Conservation (phyloP, 805 yeast genomes). For the Danielia reshetovae region DNA sequence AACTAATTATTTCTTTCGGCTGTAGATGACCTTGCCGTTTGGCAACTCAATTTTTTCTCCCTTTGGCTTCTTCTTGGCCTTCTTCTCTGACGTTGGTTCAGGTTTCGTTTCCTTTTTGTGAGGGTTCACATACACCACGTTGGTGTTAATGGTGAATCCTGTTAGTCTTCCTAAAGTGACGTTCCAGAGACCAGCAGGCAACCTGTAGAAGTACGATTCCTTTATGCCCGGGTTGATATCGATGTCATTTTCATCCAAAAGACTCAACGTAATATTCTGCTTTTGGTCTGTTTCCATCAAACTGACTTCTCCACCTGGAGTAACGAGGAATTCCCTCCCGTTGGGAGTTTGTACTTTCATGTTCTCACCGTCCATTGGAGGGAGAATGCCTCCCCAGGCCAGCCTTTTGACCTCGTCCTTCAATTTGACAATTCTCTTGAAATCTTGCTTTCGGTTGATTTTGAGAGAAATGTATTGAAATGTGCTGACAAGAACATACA, state of each 20-base stretch:
- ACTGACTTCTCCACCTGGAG: slow-evolving; percentile 51
- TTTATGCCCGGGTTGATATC: slow-evolving; percentile 42
- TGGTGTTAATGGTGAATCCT: slow-evolving; percentile 16
- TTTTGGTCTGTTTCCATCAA: slow-evolving; percentile 43
- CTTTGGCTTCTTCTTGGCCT: slow-evolving; percentile 30
- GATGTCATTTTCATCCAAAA: slow-evolving; percentile 46
- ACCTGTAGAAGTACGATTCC: slow-evolving; percentile 44
- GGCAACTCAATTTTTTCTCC: slow-evolving; percentile 51
- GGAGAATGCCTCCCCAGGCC: slow-evolving; percentile 54
- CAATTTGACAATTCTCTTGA: slow-evolving; percentile 50
- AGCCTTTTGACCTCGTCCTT: slow-evolving; percentile 47
- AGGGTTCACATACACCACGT: slow-evolving; percentile 13
- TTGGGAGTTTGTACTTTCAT: slow-evolving; percentile 40
- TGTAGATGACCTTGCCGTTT: slow-evolving; percentile 55
- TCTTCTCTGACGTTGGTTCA: slow-evolving; percentile 9
- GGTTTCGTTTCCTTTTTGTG: slow-evolving; percentile 7
- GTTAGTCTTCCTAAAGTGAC: slow-evolving; percentile 35
- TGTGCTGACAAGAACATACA: slow-evolving; percentile 47
- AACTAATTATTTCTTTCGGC: slow-evolving; percentile 9
- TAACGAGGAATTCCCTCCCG: slow-evolving; percentile 52
- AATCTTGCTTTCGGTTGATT: slow-evolving; percentile 54
- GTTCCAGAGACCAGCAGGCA: slow-evolving; percentile 46
- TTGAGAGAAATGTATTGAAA: slow-evolving; percentile 58
- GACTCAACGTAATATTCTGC: slow-evolving; percentile 24
- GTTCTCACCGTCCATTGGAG: slow-evolving; percentile 49